Evolutionary conservation across 2,329 filamentous ascomycete genomes (phyloP).

Genomic region (Orbilia oligospora): DNA sequence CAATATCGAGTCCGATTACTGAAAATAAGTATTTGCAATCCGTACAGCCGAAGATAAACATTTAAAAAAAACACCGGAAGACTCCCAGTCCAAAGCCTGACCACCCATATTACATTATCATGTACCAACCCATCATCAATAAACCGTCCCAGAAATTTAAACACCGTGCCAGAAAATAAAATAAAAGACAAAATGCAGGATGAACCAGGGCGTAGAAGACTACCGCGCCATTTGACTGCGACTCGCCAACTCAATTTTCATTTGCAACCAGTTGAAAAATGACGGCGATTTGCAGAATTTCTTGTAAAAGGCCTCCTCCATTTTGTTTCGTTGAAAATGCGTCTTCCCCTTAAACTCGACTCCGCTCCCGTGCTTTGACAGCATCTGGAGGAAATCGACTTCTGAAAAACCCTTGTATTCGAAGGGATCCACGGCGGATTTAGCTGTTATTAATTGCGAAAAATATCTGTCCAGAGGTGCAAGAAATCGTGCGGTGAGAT

Average conservation of each 20-base stretch:
- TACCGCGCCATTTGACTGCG: slow-evolving; percentile 56
- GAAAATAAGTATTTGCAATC: background rate
- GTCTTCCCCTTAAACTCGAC: slow-evolving; percentile 65
- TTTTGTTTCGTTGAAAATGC: slow-evolving; percentile 62
- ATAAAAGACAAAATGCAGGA: slow-evolving; percentile 10
- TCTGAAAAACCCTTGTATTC: slow-evolving; percentile 64
- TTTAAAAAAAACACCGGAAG: slow-evolving; percentile 11
- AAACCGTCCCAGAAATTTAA: slow-evolving; percentile 7
- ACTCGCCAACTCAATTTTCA: slow-evolving; percentile 63
- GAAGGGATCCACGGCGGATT: slow-evolving; percentile 59
- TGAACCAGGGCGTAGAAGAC: slow-evolving; percentile 4
- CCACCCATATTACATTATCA: slow-evolving; percentile 27
- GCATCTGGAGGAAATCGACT: slow-evolving; percentile 62
- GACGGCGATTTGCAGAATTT: slow-evolving; percentile 64
- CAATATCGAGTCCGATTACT: slow-evolving; percentile 2
- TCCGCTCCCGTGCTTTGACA: slow-evolving; percentile 63
- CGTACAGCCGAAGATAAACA: background rate
- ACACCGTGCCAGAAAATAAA: slow-evolving; percentile 14
- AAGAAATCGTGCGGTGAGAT: slow-evolving; percentile 63
- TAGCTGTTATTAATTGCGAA: slow-evolving; percentile 62
- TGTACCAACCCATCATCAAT: background rate
- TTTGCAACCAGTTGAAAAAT: slow-evolving; percentile 64
- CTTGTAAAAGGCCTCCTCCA: slow-evolving; percentile 64
- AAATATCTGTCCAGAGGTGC: slow-evolving; percentile 64
- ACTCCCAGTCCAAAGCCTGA: slow-evolving; percentile 29